phyloP scores from a whole-genome alignment of 441 rosid genomes.

The Geranium incanum region DNA sequence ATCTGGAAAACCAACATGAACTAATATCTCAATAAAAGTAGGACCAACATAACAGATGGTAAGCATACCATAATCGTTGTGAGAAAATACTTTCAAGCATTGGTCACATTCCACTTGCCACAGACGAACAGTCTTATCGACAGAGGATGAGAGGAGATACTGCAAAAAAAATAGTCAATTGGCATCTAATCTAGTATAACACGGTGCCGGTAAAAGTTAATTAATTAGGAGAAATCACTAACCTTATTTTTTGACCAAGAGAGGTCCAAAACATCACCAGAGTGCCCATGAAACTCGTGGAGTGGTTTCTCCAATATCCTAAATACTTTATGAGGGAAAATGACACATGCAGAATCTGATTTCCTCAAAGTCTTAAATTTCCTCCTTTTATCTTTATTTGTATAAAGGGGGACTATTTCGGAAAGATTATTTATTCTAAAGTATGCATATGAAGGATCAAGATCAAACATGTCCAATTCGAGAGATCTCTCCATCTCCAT shows the following conservation, averaged over 20 bases:
- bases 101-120: conserved; percentile 47
- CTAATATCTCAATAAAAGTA: neutral
- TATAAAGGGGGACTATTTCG: conserved; percentile 39
- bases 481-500: conserved; percentile 51
- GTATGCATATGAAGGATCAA: conserved; percentile 56
- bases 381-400: conserved; percentile 37
- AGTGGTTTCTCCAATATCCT: conserved; percentile 61
- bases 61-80: conserved; percentile 49
- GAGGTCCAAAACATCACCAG: conserved; percentile 66
- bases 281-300: conserved; percentile 73
- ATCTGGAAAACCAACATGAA: conserved; percentile 7
- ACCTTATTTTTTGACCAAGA: conserved; percentile 85
- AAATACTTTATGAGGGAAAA: conserved; percentile 73
- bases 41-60: conserved; percentile 3
- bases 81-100: conserved; percentile 45
- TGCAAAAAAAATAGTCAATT: conserved; percentile 20
- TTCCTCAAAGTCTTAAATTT: conserved; percentile 40
- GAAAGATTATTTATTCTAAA: conserved; percentile 63
- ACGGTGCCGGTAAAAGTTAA: conserved; percentile 12
- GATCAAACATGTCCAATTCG: conserved; percentile 43
- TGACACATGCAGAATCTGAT: conserved; percentile 58
- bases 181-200: neutral
- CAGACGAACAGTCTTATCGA: conserved; percentile 54
- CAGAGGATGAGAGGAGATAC: conserved; percentile 49
- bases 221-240: conserved; percentile 18